Evolutionary conservation across 2,329 filamentous ascomycete species (phyloP).

Genomic region (Pyricularia pennisetigena): DNA sequence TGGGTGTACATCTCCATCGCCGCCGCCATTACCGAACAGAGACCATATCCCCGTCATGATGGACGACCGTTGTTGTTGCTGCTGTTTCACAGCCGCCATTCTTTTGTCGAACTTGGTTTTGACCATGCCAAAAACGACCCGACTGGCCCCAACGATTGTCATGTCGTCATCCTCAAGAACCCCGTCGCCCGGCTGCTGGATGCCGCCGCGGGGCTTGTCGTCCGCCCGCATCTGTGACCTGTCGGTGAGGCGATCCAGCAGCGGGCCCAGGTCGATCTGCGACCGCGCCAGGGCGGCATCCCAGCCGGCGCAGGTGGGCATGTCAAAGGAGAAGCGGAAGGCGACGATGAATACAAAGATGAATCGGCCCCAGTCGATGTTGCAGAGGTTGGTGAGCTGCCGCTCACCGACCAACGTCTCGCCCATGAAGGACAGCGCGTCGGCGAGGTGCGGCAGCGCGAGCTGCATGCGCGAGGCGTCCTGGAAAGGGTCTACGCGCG

Average conservation of each 20-base stretch:
- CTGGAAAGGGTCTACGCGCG: constrained; percentile 9
- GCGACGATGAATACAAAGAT: constrained; percentile 30
- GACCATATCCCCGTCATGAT: background rate
- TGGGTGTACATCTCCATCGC: constrained; percentile 6
- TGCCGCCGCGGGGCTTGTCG: background rate
- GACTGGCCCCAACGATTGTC: constrained; percentile 34
- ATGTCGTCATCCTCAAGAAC: constrained; percentile 16
- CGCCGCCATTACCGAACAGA: constrained; percentile 5
- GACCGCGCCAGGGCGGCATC: constrained; percentile 27
- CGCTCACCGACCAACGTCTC: background rate
- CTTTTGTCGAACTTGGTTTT: constrained; percentile 33
- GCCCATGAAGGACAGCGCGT: constrained; percentile 16
- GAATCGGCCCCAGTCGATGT: constrained; percentile 32
- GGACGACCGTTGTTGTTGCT: constrained; percentile 10
- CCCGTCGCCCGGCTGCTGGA: background rate
- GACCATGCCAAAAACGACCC: constrained; percentile 34
- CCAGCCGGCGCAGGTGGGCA: constrained; percentile 24
- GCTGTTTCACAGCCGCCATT: constrained; percentile 19
- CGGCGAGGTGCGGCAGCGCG: constrained; percentile 11
- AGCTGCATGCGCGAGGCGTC: constrained; percentile 10
- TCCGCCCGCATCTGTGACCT: background rate
- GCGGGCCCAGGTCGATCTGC: constrained; percentile 27
- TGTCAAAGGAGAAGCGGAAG: constrained; percentile 35
- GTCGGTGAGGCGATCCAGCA: constrained; percentile 17
- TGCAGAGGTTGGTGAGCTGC: constrained; percentile 25